Percentiles rank a stretch among this genome's conserved stretches.
phyloP scores from a whole-genome alignment of 164 flowering plant species.

The Houttuynia cordata region DNA sequence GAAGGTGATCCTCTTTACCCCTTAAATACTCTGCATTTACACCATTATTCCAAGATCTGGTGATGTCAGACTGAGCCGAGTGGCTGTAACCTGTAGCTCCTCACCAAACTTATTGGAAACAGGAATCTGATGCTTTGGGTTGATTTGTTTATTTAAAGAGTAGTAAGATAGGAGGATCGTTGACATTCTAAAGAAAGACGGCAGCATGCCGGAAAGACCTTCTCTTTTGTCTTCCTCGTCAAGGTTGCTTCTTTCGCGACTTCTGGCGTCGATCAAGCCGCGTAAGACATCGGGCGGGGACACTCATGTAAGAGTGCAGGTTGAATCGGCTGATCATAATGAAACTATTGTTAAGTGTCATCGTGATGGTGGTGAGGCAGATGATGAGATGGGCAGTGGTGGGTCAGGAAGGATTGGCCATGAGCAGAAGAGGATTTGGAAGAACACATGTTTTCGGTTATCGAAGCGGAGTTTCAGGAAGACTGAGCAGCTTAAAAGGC shows the following conservation, averaged over 20 bases:
- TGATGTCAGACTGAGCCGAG: too few species aligned
- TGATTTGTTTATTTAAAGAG: too few species aligned
- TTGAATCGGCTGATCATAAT: background rate
- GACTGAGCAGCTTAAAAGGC: background rate
- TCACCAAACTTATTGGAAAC: too few species aligned
- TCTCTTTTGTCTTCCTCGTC: conserved; percentile 1
- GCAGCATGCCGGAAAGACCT: background rate
- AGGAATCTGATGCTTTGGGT: too few species aligned
- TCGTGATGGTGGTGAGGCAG: background rate
- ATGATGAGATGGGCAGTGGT: background rate
- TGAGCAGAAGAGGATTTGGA: background rate
- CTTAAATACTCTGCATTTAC: too few species aligned
- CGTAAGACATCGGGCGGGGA: background rate
- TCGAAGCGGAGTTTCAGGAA: background rate
- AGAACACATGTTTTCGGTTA: background rate
- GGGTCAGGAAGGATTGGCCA: background rate
- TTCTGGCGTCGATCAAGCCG: background rate
- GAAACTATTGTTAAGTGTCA: background rate
- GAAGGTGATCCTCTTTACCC: too few species aligned
- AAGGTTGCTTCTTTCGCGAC: background rate
- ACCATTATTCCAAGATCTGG: too few species aligned
- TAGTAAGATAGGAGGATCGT: too few species aligned
- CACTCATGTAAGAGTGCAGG: background rate
- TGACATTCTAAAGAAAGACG: too few species aligned
- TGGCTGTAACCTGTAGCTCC: too few species aligned